A percentile compares a stretch with the other conserved stretches of the same genome.
Evolutionary conservation across 2,329 filamentous ascomycete species (phyloP).

Genomic region (Rosellinia necatrix): DNA sequence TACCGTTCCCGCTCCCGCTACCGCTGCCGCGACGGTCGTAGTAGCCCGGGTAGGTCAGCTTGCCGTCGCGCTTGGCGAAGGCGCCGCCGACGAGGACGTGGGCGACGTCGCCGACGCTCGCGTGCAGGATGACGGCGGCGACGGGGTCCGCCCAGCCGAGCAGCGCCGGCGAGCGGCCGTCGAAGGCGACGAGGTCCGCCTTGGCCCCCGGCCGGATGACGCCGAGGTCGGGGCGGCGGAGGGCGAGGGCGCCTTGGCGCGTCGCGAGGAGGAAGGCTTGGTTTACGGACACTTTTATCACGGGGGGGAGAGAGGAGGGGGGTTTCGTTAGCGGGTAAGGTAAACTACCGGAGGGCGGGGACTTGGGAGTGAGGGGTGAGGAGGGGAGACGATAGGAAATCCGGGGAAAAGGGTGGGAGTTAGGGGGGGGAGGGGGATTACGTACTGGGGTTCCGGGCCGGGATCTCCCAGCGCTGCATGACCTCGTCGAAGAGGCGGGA

Average conservation of each 20-base stretch:
- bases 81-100: constrained; percentile 56
- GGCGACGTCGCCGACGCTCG: constrained; percentile 56
- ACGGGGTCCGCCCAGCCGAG: constrained; percentile 61
- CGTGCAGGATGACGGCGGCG: constrained; percentile 60
- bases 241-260: constrained; percentile 54
- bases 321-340: background rate
- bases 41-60: constrained; percentile 39
- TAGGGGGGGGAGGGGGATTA: background rate
- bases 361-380: background rate
- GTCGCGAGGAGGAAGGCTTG: constrained; percentile 63
- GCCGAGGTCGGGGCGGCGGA: constrained; percentile 57
- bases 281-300: constrained; percentile 53
- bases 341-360: background rate
- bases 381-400: background rate
- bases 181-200: constrained; percentile 59
- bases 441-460: constrained; percentile 50
- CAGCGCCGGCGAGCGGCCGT: constrained; percentile 53
- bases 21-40: too few species aligned
- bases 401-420: background rate
- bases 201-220: constrained; percentile 54
- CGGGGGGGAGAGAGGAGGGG: too few species aligned
- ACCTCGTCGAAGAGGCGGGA: constrained; percentile 46
- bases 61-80: constrained; percentile 52
- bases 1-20: too few species aligned
- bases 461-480: constrained; percentile 48